phyloP scores from a whole-genome alignment of 805 yeast genomes.

The Lachancea kluyveri region DNA sequence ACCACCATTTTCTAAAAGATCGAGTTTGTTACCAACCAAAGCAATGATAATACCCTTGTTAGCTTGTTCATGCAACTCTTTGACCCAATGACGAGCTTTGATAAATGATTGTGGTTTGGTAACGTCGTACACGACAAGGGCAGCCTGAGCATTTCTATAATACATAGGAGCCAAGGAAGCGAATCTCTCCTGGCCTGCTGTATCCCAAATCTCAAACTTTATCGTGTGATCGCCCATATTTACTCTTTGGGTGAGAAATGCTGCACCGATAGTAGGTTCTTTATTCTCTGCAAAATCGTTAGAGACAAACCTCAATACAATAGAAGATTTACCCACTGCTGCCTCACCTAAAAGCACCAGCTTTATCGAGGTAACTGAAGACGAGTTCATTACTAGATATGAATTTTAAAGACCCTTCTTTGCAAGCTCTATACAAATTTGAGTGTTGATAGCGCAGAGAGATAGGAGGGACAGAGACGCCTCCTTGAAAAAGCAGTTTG shows the following conservation, averaged over 20 bases:
- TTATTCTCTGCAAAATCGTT: constrained; percentile 96
- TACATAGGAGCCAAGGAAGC: constrained; percentile 96
- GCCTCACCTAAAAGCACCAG: constrained; percentile 93
- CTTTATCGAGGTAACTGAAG: constrained; percentile 47
- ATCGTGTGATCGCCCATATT: constrained; percentile 79
- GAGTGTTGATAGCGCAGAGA: no score
- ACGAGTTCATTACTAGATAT: constrained; percentile 20
- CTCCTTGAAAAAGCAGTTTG: no score
- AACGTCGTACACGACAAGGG: constrained; percentile 90
- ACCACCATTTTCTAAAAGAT: constrained; percentile 53
- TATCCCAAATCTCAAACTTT: constrained; percentile 93
- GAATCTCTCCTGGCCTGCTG: constrained; percentile 97
- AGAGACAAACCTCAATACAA: constrained; percentile 86
- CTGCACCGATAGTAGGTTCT: constrained; percentile 98
- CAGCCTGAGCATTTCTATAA: constrained; percentile 96
- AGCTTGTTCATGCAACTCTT: constrained; percentile 92
- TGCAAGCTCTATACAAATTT: no score
- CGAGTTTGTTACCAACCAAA: constrained; percentile 87
- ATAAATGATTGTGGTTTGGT: constrained; percentile 92
- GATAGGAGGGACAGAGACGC: no score
- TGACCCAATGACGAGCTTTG: constrained; percentile 97
- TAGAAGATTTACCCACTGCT: constrained; percentile 93
- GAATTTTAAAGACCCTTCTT: constrained; percentile 1
- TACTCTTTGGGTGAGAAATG: constrained; percentile 90
- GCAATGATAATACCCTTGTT: constrained; percentile 89